Evolutionary conservation across 2,329 filamentous ascomycete genomes (phyloP).

Genomic region (Colletotrichum limetticola): DNA sequence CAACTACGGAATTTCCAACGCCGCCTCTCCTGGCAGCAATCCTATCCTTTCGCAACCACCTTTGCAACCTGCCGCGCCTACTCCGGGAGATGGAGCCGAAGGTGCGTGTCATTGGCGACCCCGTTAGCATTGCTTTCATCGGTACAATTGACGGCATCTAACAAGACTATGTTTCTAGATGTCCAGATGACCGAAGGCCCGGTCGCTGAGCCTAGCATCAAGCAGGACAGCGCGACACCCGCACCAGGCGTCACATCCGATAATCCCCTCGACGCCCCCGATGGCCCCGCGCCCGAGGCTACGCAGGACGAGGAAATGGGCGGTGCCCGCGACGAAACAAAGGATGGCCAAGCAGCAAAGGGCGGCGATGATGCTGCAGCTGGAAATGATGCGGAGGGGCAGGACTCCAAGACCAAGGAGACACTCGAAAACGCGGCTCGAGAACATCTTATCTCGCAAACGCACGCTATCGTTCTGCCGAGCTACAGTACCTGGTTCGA

Average conservation of each 20-base stretch:
- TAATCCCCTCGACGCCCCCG: slow-evolving; percentile 76
- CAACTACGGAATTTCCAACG: slow-evolving; percentile 68
- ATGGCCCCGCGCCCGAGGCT: slow-evolving; percentile 71
- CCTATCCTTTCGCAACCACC: slow-evolving; percentile 66
- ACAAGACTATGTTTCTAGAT: slow-evolving; percentile 55
- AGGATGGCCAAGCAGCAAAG: slow-evolving; percentile 54
- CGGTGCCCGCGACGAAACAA: slow-evolving; percentile 64
- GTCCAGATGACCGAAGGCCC: slow-evolving; percentile 70
- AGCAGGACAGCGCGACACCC: slow-evolving; percentile 70
- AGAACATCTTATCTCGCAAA: slow-evolving; percentile 91
- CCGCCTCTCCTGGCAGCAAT: slow-evolving; percentile 66
- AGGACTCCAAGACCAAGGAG: slow-evolving; percentile 79
- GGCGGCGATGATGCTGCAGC: slow-evolving; percentile 57
- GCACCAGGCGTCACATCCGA: slow-evolving; percentile 65
- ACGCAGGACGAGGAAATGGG: slow-evolving; percentile 86
- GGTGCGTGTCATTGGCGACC: slow-evolving; percentile 18
- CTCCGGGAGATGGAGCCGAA: slow-evolving; percentile 20
- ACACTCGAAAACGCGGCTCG: slow-evolving; percentile 87
- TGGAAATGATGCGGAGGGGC: slow-evolving; percentile 59
- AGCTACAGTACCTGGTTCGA: slow-evolving; percentile 99
- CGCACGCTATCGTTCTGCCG: slow-evolving; percentile 93
- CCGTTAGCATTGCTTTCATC: slow-evolving; percentile 35
- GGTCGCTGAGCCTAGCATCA: slow-evolving; percentile 60
- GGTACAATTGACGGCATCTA: slow-evolving; percentile 2
- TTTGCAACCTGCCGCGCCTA: slow-evolving; percentile 46